Percentiles rank a stretch among this genome's conserved stretches.
phyloP scores from a whole-genome alignment of 352 stramenopile genomes.

The Pythium guiyangense region DNA sequence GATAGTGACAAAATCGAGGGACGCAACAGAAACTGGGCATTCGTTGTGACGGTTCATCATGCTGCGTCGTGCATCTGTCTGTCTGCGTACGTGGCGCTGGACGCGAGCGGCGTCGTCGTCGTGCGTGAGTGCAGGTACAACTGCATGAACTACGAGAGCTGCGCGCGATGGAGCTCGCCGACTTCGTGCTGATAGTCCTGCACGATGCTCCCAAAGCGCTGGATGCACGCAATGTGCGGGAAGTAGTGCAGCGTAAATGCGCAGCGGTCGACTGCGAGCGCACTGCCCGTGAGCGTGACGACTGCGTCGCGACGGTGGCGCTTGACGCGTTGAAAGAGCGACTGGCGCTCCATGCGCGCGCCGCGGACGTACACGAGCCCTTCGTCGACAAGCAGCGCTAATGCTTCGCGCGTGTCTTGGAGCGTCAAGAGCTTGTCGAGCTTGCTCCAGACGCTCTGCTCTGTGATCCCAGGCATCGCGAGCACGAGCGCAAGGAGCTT shows the following conservation, averaged over 20 bases:
- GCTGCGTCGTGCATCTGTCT: no score
- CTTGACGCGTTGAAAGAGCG: slow-evolving; percentile 24
- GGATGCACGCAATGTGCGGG: slow-evolving; percentile 71
- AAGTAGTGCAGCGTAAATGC: slow-evolving; percentile 66
- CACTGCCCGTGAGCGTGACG: slow-evolving; percentile 33
- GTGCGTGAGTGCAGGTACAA: no score
- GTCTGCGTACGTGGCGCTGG: no score
- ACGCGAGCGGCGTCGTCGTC: no score
- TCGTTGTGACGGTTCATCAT: no score
- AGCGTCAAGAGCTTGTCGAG: slow-evolving; percentile 62
- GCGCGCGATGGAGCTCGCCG: slow-evolving; percentile 15
- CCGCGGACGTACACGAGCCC: slow-evolving; percentile 61
- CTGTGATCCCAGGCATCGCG: slow-evolving; percentile 49
- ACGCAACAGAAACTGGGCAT: no score
- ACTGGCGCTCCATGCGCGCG: slow-evolving; percentile 9
- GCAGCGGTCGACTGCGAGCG: slow-evolving; percentile 44
- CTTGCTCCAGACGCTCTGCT: slow-evolving; percentile 42
- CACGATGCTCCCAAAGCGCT: slow-evolving; percentile 73
- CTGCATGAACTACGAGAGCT: no score
- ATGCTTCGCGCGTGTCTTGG: slow-evolving; percentile 68
- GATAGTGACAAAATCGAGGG: not conserved
- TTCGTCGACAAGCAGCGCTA: slow-evolving; percentile 67
- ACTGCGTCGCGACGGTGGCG: slow-evolving; percentile 16
- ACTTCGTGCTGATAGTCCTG: slow-evolving; percentile 67
- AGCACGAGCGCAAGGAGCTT: slow-evolving; percentile 61